Evolutionary conservation across 2,329 filamentous ascomycete genomes (phyloP), one percentile per base, ranked within the genome.

Genomic region (Pseudogymnoascus pannorum): DNA sequence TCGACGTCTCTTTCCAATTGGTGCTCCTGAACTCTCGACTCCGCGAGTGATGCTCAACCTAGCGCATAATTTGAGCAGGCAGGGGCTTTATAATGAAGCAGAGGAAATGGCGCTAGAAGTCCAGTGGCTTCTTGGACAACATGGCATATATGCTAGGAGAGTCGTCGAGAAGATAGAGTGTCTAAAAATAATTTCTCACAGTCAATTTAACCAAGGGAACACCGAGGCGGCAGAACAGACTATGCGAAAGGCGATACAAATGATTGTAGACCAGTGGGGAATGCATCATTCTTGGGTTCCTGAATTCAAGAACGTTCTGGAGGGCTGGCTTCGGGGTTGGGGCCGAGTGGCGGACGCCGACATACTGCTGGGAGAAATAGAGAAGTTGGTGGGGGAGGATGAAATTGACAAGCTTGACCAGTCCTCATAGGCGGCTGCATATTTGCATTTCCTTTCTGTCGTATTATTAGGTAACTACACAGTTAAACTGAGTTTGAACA

Each of bases 241-340:
- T 60, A 62, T 65, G 57, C 63, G 63, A 64, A 38, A 64, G 18
- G 63, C 64, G 36, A 67, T 68, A 63, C 8, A 38, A 60, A 62
- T 66, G 58, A 65, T 63, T 63, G 33, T 58, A 64, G 33, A 60
- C 26, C 4, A 29, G 26, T 29, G 26, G 26, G 26, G 26, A 29
- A 29, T 29, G 7, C 26, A 29, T 29, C 26, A 68, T 64, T 59
- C 67, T 60, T 65, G 60, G 64, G 66, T 64, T 38, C 59, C 58
- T 63, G 61, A 66, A 59, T 64, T 65, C 40, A 66, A 58, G 61
- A 61, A 62, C 61, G 60, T 62, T 62, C 62, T 69, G 48, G 60
- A 66, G 40, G 57, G 59, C 54, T 68, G 65, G 65, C 62, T 68
- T 61, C 63, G 61, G 64, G 40, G 35, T 58, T 69, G 66, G 65